These are phyloP conservation scores for Arabidopsis suecica DNA, from an alignment of 345 rosid genomes.

Conservation along the genomic window DNA sequence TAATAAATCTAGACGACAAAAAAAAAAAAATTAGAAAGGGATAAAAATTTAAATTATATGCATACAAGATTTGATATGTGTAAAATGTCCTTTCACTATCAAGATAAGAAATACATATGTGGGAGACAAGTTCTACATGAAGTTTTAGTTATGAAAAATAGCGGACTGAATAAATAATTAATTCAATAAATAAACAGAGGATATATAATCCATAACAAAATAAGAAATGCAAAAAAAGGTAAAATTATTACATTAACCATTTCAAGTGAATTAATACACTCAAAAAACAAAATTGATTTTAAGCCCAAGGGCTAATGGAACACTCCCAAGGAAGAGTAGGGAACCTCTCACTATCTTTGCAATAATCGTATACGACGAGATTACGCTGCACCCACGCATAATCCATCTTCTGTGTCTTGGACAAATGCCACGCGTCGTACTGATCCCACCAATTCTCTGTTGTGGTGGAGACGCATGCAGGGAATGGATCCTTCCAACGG, in stretches of 20 bases:
- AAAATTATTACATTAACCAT: slow-evolving; percentile 30
- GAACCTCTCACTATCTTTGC: slow-evolving; percentile 67
- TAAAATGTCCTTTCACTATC: too few species aligned
- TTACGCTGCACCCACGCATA: slow-evolving; percentile 91
- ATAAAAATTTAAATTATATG: too few species aligned
- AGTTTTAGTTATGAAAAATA: background rate
- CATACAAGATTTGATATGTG: too few species aligned
- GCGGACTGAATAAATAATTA: slow-evolving; percentile 22
- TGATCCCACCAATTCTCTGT: slow-evolving; percentile 96
- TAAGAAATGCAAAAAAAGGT: background rate
- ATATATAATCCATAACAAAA: background rate
- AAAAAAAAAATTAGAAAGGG: too few species aligned
- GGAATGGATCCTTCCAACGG: slow-evolving; percentile 93
- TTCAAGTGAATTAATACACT: slow-evolving; percentile 20
- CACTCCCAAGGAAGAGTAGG: slow-evolving; percentile 75
- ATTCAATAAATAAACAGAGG: slow-evolving; percentile 29
- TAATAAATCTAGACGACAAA: too few species aligned
- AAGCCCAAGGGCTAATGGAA: slow-evolving; percentile 86
- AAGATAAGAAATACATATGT: too few species aligned
- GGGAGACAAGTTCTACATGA: too few species aligned
- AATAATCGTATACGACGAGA: slow-evolving; percentile 89
- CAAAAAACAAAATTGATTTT: slow-evolving; percentile 37
- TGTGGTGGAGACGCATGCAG: slow-evolving; percentile 85
- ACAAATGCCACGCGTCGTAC: slow-evolving; percentile 83
- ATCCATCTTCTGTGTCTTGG: slow-evolving; percentile 77